Conservation (phyloP, 1,284 basidiomycete genomes). For the Pseudozyma pruni region DNA sequence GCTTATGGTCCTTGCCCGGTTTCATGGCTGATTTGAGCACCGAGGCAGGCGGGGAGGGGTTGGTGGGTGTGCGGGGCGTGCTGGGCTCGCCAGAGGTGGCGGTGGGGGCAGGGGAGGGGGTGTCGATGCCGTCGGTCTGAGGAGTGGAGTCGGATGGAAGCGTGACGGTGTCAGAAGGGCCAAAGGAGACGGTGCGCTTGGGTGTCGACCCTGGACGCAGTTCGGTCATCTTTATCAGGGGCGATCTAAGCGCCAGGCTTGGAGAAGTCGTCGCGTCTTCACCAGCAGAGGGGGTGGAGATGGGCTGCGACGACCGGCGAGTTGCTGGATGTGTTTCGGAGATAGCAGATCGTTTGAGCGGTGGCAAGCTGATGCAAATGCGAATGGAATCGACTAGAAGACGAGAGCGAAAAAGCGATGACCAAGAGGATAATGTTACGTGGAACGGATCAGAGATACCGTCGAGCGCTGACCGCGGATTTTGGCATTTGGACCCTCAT, state of each 20-base stretch:
- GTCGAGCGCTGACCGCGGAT: constrained; percentile 16
- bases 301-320: too few relatives aligned
- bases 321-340: too few relatives aligned
- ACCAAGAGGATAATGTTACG: not conserved
- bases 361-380: too few relatives aligned
- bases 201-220: constrained; percentile 42
- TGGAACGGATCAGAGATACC: constrained; percentile 10
- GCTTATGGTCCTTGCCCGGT: constrained; percentile 52
- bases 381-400: too few relatives aligned
- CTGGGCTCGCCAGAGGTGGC: constrained; percentile 12
- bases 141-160: constrained; percentile 3
- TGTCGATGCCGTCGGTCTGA: constrained; percentile 12
- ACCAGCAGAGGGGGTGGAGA: too few relatives aligned
- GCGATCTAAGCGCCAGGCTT: too few relatives aligned
- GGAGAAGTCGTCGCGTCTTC: too few relatives aligned
- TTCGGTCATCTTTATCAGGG: constrained; percentile 24
- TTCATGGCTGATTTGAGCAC: constrained; percentile 65
- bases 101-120: constrained; percentile 5
- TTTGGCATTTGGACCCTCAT: constrained; percentile 9
- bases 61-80: constrained; percentile 19
- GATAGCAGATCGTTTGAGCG: too few relatives aligned
- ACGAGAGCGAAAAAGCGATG: not conserved
- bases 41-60: constrained; percentile 24
- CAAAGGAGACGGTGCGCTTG: constrained; percentile 54
- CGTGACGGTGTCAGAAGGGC: constrained; percentile 45